Evolutionary conservation across 2,329 filamentous ascomycete genomes (phyloP), one percentile per base, ranked within the genome.

Genomic region (Didymella arachidicola): DNA sequence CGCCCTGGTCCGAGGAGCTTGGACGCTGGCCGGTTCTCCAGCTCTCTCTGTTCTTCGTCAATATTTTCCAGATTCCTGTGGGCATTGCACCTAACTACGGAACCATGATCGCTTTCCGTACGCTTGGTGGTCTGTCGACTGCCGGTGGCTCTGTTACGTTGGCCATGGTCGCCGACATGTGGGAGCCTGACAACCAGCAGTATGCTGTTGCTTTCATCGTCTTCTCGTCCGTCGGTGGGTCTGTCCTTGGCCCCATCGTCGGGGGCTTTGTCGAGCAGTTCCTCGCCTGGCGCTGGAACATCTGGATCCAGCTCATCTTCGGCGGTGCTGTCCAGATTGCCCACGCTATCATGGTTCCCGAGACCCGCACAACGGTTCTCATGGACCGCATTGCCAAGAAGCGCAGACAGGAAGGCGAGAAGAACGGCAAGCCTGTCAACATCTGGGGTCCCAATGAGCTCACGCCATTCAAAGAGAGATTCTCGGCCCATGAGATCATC

Each of bases 261-360:
- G 91, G 90, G 64, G 91, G 90, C 1, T 93, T 93, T 69, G 85
- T 89, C 18, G 85, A 93, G 73, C 76, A 85, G 30, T 87, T 86
- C 64, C 80, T 90, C 0, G 82, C 87, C 1, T 95, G 91, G 91
- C 83, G 84, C 64, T 93, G 89, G 89, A 86, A 83, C 53, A 93
- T 94, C 73, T 95, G 92, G 91, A 90, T 94, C 59, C 90, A 93
- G 76, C 84, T 95, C 63, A 92, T 94, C 68, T 89, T 95, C 57
- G 91, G 92, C 25, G 88, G 78, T 8, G 82, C 86, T 32, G 86
- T 92, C 2, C 91, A 94, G 71, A 44, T 86, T 4, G 71, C 90
- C 6, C 90, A 93, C 72, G 79, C 89, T 48, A 70, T 90, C 57
- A 79, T 87, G 2, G 91, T 95, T 1, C 91, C 91, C 1, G 92